Conservation (phyloP, 129 eudicot genomes). For the Daucus carota region DNA sequence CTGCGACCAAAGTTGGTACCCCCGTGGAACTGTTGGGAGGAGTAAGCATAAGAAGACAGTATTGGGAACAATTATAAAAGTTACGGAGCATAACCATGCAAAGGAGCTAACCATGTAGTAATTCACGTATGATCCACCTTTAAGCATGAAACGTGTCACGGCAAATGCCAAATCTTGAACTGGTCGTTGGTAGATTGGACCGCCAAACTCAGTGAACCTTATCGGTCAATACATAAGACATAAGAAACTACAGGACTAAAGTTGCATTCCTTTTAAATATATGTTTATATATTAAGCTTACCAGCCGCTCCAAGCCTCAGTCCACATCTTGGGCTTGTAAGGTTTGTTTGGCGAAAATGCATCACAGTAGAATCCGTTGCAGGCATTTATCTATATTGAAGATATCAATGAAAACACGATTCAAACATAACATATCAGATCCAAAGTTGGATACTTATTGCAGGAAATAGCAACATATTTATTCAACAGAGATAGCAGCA, state of each 20-base stretch:
- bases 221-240: background rate
- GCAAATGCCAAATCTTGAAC: constrained; percentile 96
- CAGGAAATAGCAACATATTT: background rate
- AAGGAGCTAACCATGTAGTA: constrained; percentile 78
- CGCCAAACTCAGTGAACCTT: constrained; percentile 94
- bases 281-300: constrained; percentile 16
- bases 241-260: constrained; percentile 2
- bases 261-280: background rate
- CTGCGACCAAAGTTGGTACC: constrained; percentile 97
- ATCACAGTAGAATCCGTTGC: constrained; percentile 92
- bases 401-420: background rate
- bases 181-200: constrained; percentile 59
- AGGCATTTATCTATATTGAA: constrained; percentile 68
- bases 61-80: background rate
- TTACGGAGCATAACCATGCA: background rate
- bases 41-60: background rate
- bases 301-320: constrained; percentile 99
- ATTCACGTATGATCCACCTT: constrained; percentile 77
- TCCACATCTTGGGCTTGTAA: constrained; percentile 86
- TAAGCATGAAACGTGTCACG: constrained; percentile 77
- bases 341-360: constrained; percentile 73
- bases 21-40: constrained; percentile 66
- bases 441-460: background rate
- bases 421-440: background rate
- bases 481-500: background rate